Base-by-base conservation (phyloP, 2,329 filamentous ascomycete genomes). In the Orbilia javanica region DNA sequence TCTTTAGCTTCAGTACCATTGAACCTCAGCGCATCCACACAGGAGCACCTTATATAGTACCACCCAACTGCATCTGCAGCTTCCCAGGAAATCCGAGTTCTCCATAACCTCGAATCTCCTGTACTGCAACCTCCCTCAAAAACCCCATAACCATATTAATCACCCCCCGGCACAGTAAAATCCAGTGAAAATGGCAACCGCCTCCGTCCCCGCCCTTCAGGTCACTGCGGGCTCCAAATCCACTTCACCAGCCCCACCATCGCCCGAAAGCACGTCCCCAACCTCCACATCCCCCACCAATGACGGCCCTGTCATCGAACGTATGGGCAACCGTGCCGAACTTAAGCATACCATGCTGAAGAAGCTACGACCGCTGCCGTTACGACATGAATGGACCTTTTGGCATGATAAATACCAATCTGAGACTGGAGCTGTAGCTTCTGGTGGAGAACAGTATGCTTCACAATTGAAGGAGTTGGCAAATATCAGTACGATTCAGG, bases 351-450 rank as follows among this genome's bases (percentile, higher is more conserved):
- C 84, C 63, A 85, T 86, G 80, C 82, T 86, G 66, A 84, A 84
- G 55, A 86, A 85, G 71, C 82, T 86, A 18, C 84, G 86, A 6
- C 86, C 86, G 0, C 81, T 86, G 6, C 86, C 86, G 0, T 83
- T 87, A 69, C 84, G 85, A 79, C 86, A 87, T 70, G 84, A 85
- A 79, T 87, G 85, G 85, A 83, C 83, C 18, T 84, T 86, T 75
- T 86, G 85, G 85, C 85, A 86, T 70, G 85, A 86, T 80, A 86
- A 85, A 76, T 70, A 74, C 29, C 82, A 84, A 77, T 81, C 82
- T 15, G 79, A 79, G 34, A 60, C 65, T 18, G 70, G 48, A 4
- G 36, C 63, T 7, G 52, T 39, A 4, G 36, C 63, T 5, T 36
- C 75, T 29, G 55, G 44, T 8, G 63, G 81, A 34, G 79, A 80